Base-by-base conservation (phyloP, 148 eudicot species). In the Chenopodium berlandieri region DNA sequence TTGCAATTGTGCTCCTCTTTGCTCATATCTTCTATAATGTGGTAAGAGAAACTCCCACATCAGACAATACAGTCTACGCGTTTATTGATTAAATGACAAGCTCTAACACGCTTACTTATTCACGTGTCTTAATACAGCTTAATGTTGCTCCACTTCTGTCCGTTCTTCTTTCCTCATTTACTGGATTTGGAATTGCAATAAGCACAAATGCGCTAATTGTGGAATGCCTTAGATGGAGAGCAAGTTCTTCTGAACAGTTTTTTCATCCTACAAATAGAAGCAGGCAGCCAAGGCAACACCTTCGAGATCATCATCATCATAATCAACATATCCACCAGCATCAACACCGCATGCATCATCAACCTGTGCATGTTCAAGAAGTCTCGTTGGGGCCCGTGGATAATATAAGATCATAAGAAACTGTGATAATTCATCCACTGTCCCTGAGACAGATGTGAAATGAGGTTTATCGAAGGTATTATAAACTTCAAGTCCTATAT, bases 181-280 rank as follows among this genome's bases (percentile, higher is more conserved):
- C 84, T 47, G 87, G 87, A 60, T 85, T 81, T 75, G 87, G 87
- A 56, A 85, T 85, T 31, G 84, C 87, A 44, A 85, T 85, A 56
- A 85, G 87, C 79, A 82, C 84, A 58, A 85, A 82, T 47, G 84
- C 87, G 12, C 50, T 85, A 19, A 56, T 85, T 52, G 84, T 85
- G 23, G 87, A 85, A 75, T 85, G 78, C 54, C 79, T 81, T 81
- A 81, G 79, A 60, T 85, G 87, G 87, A 81, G 79, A 81, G 68
- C 71, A 78, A 81, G 81, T 78, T 81, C 86, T 13, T 12, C 69
- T 56, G 78, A 72, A 63, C 86, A 37, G 31, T 46, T 84, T 77
- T 30, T 81, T 44, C 79, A 17, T 71, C 48, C 82, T 46, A 4
- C 20, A 37, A 69, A 79, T 19, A 79, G 79, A 79, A 54, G 84